Evolutionary conservation across 2,329 filamentous ascomycete species (phyloP), one percentile per base, ranked within the genome.

Genomic region (Aspergillus sp.): DNA sequence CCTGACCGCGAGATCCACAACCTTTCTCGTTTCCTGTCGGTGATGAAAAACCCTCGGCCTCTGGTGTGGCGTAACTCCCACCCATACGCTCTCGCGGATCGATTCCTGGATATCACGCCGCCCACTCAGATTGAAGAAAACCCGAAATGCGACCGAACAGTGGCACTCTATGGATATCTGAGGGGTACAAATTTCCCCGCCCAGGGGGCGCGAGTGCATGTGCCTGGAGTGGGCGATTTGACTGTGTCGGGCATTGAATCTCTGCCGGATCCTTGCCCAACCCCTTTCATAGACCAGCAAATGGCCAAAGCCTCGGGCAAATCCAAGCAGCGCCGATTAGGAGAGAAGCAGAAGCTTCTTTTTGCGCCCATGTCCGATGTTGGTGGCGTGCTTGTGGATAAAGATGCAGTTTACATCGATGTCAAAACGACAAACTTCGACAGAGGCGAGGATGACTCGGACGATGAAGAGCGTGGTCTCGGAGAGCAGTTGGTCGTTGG

Each of bases 1-100:
- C 95, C 94, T 0, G 94, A 99, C 70, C 86, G 95, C 58, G 95
- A 99, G 73, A 85, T 99, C 14, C 89, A 97, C 75, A 99, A 99
- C 67, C 74, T 99, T 49, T 95, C 90, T 13, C 85, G 95, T 50
- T 99, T 99, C 71, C 80, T 99, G 60, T 95, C 90, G 17, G 91
- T 99, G 60, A 99, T 99, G 95, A 99, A 99, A 79, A 99, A 96
- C 68, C 93, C 95, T 4, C 83, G 94, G 53, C 94, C 94, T n/a
- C 79, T 99, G 26, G 80, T 99, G 40, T 99, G 94, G 93, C 83
- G 95, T 54, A 99, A 99, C 70, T 88, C 90, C 1, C 94, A 99
- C 77, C 92, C 93, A 4, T 99, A 99, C 71, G 85, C 90, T 52
- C 79, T 99, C 50, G 89, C 94, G 53, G 94, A 99, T 75, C 90